Base-by-base conservation (phyloP, 1,284 basidiomycete species). In the Cryptococcus floricola region DNA sequence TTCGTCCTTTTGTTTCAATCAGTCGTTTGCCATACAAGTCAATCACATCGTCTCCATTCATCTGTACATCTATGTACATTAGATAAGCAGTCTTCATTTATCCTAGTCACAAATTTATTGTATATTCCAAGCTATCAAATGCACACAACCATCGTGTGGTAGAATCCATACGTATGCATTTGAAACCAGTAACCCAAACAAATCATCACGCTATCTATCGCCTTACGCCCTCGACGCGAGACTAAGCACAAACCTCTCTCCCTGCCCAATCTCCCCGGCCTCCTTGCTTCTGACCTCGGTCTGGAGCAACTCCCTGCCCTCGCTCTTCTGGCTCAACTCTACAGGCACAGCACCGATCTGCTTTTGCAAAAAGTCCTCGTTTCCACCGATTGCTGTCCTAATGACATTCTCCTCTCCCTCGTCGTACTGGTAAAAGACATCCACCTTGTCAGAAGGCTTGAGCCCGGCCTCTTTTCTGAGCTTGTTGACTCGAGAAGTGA, bases 401-500 rank as follows among this genome's bases (percentile, higher is more conserved):
- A 98, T 75, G 34, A 87, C 87, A 34, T 79, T 78, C 14, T 87
- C 86, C 28, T 82, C 71, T 18, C 85, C 87, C 14, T 83, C 81
- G 68, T 88, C 87, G 72, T 96, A 91, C 58, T 78, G 79, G 80
- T 95, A 95, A 79, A 87, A 95, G 43, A 97, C 85, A 56, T 91
- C 84, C 44, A 98, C 86, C 71, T 96, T 91, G 74, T 99, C 96
- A 12, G 92, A 94, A 27, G 93, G 87, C 75, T 93, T 91, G 63
- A 98, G 80, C 2, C 93, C 92, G 1, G 92, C 93, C 76, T 93
- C 91, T 80, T 99, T 99, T 64, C 96, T 83, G 64, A 98, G 80
- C 73, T 93, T 91, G 81, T 99, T 96, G 49, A 98, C 88, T 52
- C 95, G 88, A 70, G 96, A 96, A 64, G 90, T 88, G 61, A 98